These are phyloP conservation scores for Helotiales sp. DNA, from an alignment of 2,329 filamentous ascomycete species.

Conservation along the genomic window DNA sequence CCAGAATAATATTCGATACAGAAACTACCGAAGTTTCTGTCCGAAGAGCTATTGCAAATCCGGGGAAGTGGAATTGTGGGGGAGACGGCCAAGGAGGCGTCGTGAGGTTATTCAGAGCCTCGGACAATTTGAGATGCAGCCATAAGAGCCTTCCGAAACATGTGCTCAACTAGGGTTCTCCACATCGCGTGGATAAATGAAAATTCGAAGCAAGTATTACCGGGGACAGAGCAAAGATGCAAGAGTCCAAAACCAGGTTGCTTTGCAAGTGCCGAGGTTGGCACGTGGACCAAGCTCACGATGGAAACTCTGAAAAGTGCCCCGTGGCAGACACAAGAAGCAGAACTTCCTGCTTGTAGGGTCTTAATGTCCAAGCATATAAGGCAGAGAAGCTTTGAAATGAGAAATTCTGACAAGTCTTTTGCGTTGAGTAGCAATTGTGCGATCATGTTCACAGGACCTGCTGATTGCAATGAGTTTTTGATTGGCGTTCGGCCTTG, in stretches of 20 bases:
- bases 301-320: too few species aligned
- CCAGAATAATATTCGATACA: background rate
- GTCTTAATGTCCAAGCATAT: too few species aligned
- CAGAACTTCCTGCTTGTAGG: background rate
- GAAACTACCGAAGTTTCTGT: too few species aligned
- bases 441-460: too few species aligned
- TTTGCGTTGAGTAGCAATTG: too few species aligned
- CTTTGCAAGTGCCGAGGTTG: conserved; percentile 1
- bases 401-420: too few species aligned
- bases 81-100: background rate
- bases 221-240: background rate
- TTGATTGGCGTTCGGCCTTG: too few species aligned
- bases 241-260: background rate
- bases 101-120: background rate
- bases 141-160: background rate
- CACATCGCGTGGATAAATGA: background rate
- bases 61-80: conserved; percentile 7
- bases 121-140: background rate
- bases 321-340: background rate
- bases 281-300: background rate
- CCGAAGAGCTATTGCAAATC: background rate
- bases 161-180: background rate
- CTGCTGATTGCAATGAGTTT: too few species aligned
- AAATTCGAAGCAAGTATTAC: background rate
- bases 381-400: too few species aligned